A percentile compares a stretch with the other conserved stretches of the same genome.
phyloP scores from a whole-genome alignment of 345 rosid genomes.

The Firmiana major region DNA sequence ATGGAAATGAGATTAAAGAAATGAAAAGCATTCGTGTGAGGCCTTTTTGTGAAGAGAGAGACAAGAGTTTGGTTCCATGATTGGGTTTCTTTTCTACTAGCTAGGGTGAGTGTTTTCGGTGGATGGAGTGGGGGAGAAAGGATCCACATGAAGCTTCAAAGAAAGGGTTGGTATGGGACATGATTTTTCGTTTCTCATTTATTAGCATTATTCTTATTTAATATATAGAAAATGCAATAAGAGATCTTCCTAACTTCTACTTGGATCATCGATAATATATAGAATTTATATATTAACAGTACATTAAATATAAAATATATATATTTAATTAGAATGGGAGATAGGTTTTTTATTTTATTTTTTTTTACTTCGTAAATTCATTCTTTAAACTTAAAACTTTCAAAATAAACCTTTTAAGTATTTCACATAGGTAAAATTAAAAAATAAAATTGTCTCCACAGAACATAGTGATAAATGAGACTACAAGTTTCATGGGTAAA shows the following conservation, averaged over 20 bases:
- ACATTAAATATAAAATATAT: too few relatives aligned
- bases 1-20: neutral
- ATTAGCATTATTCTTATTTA: conserved; percentile 1
- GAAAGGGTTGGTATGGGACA: neutral
- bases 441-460: too few relatives aligned
- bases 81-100: neutral
- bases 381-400: too few relatives aligned
- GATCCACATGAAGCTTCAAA: conserved; percentile 21
- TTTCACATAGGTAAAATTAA: too few relatives aligned
- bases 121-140: neutral
- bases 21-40: conserved; percentile 14
- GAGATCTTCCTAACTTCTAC: neutral
- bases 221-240: neutral
- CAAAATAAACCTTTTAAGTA: too few relatives aligned
- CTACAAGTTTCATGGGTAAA: too few relatives aligned
- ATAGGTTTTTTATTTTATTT: too few relatives aligned
- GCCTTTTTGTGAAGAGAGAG: neutral
- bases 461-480: too few relatives aligned
- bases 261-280: too few relatives aligned
- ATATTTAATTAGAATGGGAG: too few relatives aligned
- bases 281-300: too few relatives aligned
- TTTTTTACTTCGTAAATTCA: too few relatives aligned
- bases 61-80: neutral
- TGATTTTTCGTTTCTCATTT: conserved; percentile 8
- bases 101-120: conserved; percentile 1